Evolutionary conservation across 2,329 filamentous ascomycete species (phyloP).

Genomic region (Fusarium haematococcum): DNA sequence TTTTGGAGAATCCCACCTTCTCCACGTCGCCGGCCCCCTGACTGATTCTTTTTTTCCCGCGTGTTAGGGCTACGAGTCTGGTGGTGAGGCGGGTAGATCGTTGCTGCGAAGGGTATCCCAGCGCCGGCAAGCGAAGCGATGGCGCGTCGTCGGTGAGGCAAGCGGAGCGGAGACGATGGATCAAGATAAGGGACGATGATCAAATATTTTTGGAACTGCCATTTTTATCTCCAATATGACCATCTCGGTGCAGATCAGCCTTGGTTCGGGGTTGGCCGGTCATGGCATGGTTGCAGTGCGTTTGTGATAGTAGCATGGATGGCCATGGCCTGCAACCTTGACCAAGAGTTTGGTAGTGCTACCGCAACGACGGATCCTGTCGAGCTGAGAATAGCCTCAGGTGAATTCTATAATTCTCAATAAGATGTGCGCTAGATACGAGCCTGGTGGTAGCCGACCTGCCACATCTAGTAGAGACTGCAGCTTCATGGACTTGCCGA

Average conservation of each 20-base stretch:
- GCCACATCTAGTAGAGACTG: background rate
- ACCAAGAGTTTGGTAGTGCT: conserved; percentile 3
- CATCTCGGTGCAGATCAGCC: conserved; percentile 17
- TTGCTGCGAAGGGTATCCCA: conserved; percentile 29
- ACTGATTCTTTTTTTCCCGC: conserved; percentile 13
- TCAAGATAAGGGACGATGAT: conserved; percentile 24
- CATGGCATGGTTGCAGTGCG: conserved; percentile 9
- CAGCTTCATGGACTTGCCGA: background rate
- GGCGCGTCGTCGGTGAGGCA: conserved; percentile 28
- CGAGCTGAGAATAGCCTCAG: background rate
- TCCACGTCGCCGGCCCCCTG: conserved; percentile 26
- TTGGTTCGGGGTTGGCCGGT: background rate
- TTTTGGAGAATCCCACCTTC: conserved; percentile 31
- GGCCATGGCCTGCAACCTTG: conserved; percentile 6
- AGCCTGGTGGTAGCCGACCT: background rate
- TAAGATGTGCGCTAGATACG: conserved; percentile 8
- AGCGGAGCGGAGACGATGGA: background rate
- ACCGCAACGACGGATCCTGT: conserved; percentile 1
- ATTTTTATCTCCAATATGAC: conserved; percentile 26
- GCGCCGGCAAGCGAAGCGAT: conserved; percentile 28
- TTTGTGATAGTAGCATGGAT: conserved; percentile 14
- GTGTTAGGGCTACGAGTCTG: conserved; percentile 6
- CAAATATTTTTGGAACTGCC: conserved; percentile 35
- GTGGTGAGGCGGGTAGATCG: conserved; percentile 36
- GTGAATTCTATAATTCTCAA: background rate